phyloP scores from a whole-genome alignment of 2,329 filamentous ascomycete genomes.

The Aspergillus uvarum region DNA sequence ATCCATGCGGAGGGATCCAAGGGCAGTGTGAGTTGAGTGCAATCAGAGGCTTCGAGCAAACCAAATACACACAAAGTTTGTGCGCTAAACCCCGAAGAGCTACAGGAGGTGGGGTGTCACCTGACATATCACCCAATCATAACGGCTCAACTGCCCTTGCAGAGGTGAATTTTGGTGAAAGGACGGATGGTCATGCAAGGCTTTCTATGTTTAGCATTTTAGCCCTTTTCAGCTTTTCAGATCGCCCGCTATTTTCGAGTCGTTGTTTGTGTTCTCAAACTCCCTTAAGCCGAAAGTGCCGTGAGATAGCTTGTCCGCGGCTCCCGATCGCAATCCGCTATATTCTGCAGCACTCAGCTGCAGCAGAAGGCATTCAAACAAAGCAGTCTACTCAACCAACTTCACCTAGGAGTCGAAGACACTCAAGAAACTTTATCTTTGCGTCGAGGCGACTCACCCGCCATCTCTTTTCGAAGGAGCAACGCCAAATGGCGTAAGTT shows the following conservation, averaged over 20 bases:
- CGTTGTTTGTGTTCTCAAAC: background rate
- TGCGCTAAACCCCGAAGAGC: background rate
- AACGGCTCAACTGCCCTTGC: constrained; percentile 6
- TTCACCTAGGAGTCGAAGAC: no score
- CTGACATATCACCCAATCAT: constrained; percentile 12
- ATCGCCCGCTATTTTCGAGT: constrained; percentile 18
- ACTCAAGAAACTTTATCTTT: no score
- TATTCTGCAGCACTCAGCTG: background rate
- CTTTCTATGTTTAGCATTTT: constrained; percentile 29
- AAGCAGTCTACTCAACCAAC: no score
- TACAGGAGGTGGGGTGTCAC: constrained; percentile 13
- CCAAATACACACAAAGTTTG: constrained; percentile 8
- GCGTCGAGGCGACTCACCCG: no score
- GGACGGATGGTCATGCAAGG: constrained; percentile 20
- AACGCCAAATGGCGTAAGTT: background rate
- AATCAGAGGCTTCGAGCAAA: constrained; percentile 8
- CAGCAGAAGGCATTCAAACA: background rate
- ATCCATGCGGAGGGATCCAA: background rate
- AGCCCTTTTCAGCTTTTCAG: background rate
- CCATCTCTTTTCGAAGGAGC: background rate
- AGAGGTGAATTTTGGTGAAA: constrained; percentile 1
- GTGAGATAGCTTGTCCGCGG: background rate
- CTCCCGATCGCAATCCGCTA: background rate
- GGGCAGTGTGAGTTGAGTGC: background rate
- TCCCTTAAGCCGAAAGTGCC: background rate